phyloP scores from a whole-genome alignment of 2,329 filamentous ascomycete genomes.

The Scortechinia acanthostroma region DNA sequence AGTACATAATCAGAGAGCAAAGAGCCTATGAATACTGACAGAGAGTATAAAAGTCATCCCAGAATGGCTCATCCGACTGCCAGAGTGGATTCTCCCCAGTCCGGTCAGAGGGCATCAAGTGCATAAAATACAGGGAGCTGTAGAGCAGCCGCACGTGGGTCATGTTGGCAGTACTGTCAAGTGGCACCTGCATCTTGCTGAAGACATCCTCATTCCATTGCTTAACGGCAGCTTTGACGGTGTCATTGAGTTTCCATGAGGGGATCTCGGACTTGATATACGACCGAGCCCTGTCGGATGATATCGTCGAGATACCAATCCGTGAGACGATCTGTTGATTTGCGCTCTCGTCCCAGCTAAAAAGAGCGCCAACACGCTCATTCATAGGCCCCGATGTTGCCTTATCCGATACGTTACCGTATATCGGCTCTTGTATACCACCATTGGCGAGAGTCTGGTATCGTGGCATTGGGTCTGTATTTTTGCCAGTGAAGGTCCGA shows the following conservation, averaged over 20 bases:
- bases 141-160: constrained; percentile 44
- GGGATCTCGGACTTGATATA: constrained; percentile 35
- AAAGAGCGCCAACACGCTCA: constrained; percentile 40
- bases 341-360: constrained; percentile 29
- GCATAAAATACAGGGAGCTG: constrained; percentile 50
- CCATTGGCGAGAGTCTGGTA: constrained; percentile 11
- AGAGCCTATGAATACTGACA: constrained; percentile 22
- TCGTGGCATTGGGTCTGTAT: constrained; percentile 21
- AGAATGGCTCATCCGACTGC: constrained; percentile 44
- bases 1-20: background rate
- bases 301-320: constrained; percentile 41
- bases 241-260: constrained; percentile 27
- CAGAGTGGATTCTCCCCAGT: constrained; percentile 51
- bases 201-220: constrained; percentile 37
- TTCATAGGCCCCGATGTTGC: constrained; percentile 15
- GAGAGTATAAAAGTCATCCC: constrained; percentile 51
- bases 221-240: constrained; percentile 25
- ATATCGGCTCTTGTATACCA: constrained; percentile 4
- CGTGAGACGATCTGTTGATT: constrained; percentile 32
- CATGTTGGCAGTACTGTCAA: constrained; percentile 25
- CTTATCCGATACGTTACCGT: constrained; percentile 3
- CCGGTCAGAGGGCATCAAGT: constrained; percentile 51
- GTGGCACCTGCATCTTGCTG: constrained; percentile 27
- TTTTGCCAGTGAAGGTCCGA: constrained; percentile 20
- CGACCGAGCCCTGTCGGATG: constrained; percentile 34